Base-by-base conservation (phyloP, 2,329 filamentous ascomycete genomes). In the Pseudopyricularia cyperi region DNA sequence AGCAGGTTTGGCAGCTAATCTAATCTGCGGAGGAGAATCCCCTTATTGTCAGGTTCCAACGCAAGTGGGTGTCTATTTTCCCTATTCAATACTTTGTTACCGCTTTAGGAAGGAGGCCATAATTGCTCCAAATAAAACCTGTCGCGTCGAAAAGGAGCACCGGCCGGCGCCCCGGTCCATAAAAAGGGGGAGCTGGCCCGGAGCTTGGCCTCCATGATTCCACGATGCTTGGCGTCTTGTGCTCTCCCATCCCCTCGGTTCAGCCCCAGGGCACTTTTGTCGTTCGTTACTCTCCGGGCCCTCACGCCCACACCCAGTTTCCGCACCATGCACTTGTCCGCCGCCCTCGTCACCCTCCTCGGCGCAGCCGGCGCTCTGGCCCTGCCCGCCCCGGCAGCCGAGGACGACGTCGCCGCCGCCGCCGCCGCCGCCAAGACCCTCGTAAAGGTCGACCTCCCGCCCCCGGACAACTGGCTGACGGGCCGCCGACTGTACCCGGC, bases 371-470 rank as follows among this genome's bases (percentile, higher is more conserved):
- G 28, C 19, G 47, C 30, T 6, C 28, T 35, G 17, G 30, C 47
- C 12, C 28, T 48, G 30, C 47, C 47, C 9, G 22, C 32, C 47
- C 37, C 37, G 17, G 37, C 17, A 7, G 14, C 7, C 37, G 12
- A 42, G 17, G n/a, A n/a, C n/a, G n/a, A n/a, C n/a, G 9, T 12
- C 17, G 17, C 19, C 4, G 19, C 12, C 6, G 17, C n/a, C 11
- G 46, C 19, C n/a, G 46, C 46, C 26, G 46, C 46, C 17, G 30
- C 46, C 46, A 48, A 48, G 49, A 33, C n/a, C 32, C 32, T 48
- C n/a, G 47, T 48, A n/a, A 48, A 48, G 47, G 47, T 48, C 15
- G n/a, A 48, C 47, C 47, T 48, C 47, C 47, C 47, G 28, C 15
- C 32, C 11, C 47, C 47, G 28, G 22, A 35, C 47, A 48, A 48